These are phyloP conservation scores for Globisporangium paroecandrum DNA, from an alignment of 352 stramenopile genomes.

Conservation along the genomic window DNA sequence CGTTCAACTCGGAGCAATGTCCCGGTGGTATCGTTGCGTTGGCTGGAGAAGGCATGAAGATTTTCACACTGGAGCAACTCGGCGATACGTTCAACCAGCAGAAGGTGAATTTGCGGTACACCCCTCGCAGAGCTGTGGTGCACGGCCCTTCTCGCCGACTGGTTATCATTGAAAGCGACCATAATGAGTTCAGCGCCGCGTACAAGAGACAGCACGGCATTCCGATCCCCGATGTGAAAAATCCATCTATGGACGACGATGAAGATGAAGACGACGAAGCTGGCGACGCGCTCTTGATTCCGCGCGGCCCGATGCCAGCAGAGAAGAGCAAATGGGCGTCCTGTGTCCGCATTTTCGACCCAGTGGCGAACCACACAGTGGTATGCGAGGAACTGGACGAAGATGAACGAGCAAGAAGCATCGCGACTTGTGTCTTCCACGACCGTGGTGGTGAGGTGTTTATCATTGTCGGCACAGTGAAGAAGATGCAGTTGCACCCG, in stretches of 20 bases:
- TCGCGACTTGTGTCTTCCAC: conserved; percentile 93
- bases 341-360: conserved; percentile 97
- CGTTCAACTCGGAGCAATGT: conserved; percentile 96
- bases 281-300: conserved; percentile 66
- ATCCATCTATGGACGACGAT: conserved; percentile 30
- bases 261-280: conserved; percentile 84
- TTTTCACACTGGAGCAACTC: conserved; percentile 95
- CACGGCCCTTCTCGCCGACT: conserved; percentile 86
- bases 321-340: conserved; percentile 93
- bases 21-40: conserved; percentile 96
- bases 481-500: conserved; percentile 94
- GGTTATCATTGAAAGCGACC: conserved; percentile 97
- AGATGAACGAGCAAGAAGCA: conserved; percentile 93
- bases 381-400: conserved; percentile 91
- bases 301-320: conserved; percentile 49
- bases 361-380: conserved; percentile 83
- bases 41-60: conserved; percentile 94
- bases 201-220: conserved; percentile 86
- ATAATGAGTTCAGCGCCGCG: conserved; percentile 93
- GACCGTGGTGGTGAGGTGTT: conserved; percentile 96
- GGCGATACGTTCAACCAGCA: conserved; percentile 98
- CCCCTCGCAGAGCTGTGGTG: conserved; percentile 93
- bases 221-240: conserved; percentile 56
- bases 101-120: conserved; percentile 95
- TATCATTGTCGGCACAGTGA: conserved; percentile 96